These are phyloP conservation scores for Jaapia argillacea DNA, from an alignment of 768 basidiomycete species.

Conservation along the genomic window DNA sequence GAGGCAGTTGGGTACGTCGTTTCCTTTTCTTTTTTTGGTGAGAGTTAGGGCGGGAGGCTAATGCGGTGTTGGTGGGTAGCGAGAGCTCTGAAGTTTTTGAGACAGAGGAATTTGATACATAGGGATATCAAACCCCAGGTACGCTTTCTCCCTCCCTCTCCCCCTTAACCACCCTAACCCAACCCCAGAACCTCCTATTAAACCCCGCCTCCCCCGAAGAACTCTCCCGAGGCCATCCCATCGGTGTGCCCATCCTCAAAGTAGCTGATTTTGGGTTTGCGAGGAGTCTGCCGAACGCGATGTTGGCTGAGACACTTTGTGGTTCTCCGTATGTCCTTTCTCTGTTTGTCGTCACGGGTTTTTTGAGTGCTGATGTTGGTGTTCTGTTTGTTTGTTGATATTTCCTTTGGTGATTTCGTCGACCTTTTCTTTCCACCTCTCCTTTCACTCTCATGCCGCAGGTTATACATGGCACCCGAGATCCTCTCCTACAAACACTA, in stretches of 20 bases:
- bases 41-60: background rate
- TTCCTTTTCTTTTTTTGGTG: no score
- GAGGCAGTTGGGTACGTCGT: constrained; percentile 68
- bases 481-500: constrained; percentile 96
- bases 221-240: constrained; percentile 77
- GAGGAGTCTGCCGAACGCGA: constrained; percentile 78
- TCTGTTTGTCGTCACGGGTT: background rate
- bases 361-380: background rate
- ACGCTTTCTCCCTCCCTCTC: constrained; percentile 3
- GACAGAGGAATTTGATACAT: constrained; percentile 85
- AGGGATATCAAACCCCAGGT: constrained; percentile 96
- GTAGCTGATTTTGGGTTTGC: constrained; percentile 99
- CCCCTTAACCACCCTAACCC: background rate
- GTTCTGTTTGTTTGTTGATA: no score
- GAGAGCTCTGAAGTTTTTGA: constrained; percentile 86
- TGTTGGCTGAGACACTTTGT: constrained; percentile 96
- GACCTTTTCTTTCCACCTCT: no score
- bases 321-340: constrained; percentile 76
- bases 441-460: constrained; percentile 21
- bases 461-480: constrained; percentile 98
- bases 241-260: constrained; percentile 91
- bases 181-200: constrained; percentile 75
- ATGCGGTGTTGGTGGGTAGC: constrained; percentile 31
- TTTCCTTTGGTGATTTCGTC: no score
- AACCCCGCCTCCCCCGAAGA: constrained; percentile 76